phyloP scores from a whole-genome alignment of 1,139 yeast species.

The Candida sp. region DNA sequence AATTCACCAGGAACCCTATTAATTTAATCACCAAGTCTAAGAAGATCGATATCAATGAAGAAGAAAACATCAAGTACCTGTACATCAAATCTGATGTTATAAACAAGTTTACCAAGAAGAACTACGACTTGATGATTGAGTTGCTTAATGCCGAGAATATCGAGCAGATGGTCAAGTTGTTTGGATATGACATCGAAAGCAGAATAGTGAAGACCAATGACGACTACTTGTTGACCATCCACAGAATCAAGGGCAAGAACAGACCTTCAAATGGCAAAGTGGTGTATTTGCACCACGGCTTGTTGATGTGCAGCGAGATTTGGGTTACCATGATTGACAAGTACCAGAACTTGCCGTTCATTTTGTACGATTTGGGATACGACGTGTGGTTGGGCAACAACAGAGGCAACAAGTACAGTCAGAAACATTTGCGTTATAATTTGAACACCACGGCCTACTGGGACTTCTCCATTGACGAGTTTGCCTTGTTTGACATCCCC shows the following conservation, averaged over 20 bases:
- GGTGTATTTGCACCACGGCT: slow-evolving; percentile 88
- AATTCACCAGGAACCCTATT: slow-evolving; percentile 32
- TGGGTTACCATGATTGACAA: slow-evolving; percentile 80
- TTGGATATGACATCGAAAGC: slow-evolving; percentile 44
- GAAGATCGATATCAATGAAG: slow-evolving; percentile 10
- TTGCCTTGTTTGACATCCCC: slow-evolving; percentile 52
- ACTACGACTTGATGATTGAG: slow-evolving; percentile 33
- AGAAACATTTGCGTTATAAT: slow-evolving; percentile 40
- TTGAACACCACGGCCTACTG: slow-evolving; percentile 45
- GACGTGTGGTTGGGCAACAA: slow-evolving; percentile 96
- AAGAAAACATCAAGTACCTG: slow-evolving; percentile 16
- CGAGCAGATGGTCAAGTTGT: slow-evolving; percentile 38
- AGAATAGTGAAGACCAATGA: slow-evolving; percentile 44
- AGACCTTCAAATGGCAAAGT: slow-evolving; percentile 43
- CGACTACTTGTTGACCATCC: slow-evolving; percentile 41
- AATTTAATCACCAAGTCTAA: slow-evolving; percentile 22
- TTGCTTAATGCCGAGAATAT: slow-evolving; percentile 36
- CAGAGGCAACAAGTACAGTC: slow-evolving; percentile 87
- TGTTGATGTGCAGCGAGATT: slow-evolving; percentile 88
- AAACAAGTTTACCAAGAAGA: slow-evolving; percentile 19
- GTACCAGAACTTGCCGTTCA: slow-evolving; percentile 71
- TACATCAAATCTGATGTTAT: slow-evolving; percentile 14
- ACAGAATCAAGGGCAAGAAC: slow-evolving; percentile 24
- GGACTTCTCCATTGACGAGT: slow-evolving; percentile 53
- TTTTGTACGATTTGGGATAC: slow-evolving; percentile 77